Base-by-base conservation (phyloP, 1,139 yeast genomes). In the Entelexis paramagnoliae region DNA sequence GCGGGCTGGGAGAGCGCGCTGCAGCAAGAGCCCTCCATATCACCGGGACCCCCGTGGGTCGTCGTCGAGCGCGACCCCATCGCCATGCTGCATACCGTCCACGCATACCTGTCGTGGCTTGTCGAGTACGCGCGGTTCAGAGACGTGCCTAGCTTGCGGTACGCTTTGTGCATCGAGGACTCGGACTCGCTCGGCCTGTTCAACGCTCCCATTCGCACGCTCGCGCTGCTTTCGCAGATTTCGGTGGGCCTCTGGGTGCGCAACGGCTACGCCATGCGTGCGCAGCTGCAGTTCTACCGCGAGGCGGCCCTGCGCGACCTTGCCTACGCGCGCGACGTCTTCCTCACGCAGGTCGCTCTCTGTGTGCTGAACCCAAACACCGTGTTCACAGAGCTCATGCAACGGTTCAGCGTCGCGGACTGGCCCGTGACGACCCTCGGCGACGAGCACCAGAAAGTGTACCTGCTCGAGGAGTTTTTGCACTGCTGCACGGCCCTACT, bases 201-300 rank as follows among this genome's bases (percentile, higher is more conserved):
- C 58, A 96, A 87, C 56, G 83, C 83, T 58, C 83, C 96, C 0
- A 67, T 91, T 22, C 73, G 95, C 54, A 83, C 91, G 0, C 65
- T 86, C 32, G 94, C 84, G 0, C 68, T 85, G 20, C 72, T 82
- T 8, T 73, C 89, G 0, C 96, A 91, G 64, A 79, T 88, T 16
- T 78, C 79, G 45, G 74, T 78, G 1, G 95, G 95, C 0, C 77
- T 83, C 56, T 91, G 97, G 97, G 86, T 91, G 3, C 76, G 97
- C 64, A 91, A 91, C 64, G 89, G 89, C 0, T 76, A 79, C 56
- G 82, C 91, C 43, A 80, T 87, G 13, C 74, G 84, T 49, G 80
- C 81, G 33, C 97, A 91, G 63, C 74, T 84, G 59, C 83, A 81
- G 59, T 79, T 88, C 57, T 91, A 91, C 64, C 77, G 85, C 41